These are phyloP conservation scores for Pleurotus platypus DNA, from an alignment of 768 basidiomycete genomes.

Conservation along the genomic window DNA sequence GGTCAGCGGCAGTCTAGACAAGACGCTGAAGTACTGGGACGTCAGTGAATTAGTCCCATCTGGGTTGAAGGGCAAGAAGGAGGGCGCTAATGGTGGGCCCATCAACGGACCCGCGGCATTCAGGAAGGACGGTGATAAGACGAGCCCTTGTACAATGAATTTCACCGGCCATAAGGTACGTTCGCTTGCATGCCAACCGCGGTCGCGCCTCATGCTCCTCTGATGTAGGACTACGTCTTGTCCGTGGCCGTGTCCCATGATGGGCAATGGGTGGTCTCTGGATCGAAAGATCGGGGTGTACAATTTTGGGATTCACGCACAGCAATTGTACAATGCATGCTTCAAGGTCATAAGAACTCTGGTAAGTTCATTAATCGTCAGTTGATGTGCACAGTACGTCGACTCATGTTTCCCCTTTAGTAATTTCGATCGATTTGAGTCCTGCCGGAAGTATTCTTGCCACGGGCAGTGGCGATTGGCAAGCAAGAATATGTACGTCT, in stretches of 20 bases:
- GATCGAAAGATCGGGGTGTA: slow-evolving; percentile 91
- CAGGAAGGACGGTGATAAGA: slow-evolving; percentile 65
- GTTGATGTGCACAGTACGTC: too few species aligned
- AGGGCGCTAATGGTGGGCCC: slow-evolving; percentile 29
- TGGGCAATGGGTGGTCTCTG: slow-evolving; percentile 90
- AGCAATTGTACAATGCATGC: slow-evolving; percentile 83
- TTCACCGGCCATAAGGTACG: slow-evolving; percentile 81
- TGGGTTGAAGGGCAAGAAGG: slow-evolving; percentile 41
- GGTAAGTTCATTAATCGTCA: slow-evolving; percentile 27
- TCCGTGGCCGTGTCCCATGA: slow-evolving; percentile 73
- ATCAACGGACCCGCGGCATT: slow-evolving; percentile 43
- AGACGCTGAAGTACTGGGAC: slow-evolving; percentile 88
- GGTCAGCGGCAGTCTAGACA: slow-evolving; percentile 89
- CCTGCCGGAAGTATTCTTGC: slow-evolving; percentile 28
- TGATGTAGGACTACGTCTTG: slow-evolving; percentile 52
- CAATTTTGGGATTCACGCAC: slow-evolving; percentile 87
- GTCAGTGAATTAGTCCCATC: slow-evolving; percentile 45
- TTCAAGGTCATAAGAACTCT: slow-evolving; percentile 70
- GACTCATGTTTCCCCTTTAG: slow-evolving; percentile 19
- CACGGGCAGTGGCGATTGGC: slow-evolving; percentile 50
- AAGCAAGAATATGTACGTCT: slow-evolving; percentile 50
- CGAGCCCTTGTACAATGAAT: slow-evolving; percentile 56
- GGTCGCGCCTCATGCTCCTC: slow-evolving; percentile 16
- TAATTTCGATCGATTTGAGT: slow-evolving; percentile 49
- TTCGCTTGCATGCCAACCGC: slow-evolving; percentile 36